Conservation (phyloP, 805 yeast genomes). For the Lipomyces oligophaga region DNA sequence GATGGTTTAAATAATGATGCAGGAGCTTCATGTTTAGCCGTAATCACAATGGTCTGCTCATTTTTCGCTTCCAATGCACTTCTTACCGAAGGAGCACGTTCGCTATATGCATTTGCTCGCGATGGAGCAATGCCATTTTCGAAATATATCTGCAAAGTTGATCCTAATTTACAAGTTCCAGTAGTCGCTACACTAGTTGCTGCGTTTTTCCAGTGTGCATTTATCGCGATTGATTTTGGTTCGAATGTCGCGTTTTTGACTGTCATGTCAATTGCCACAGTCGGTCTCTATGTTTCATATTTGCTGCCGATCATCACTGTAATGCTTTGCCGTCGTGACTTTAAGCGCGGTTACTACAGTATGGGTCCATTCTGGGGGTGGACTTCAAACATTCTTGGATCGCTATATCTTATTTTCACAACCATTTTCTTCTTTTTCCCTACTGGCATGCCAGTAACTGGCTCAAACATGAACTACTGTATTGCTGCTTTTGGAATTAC, state of each 20-base stretch:
- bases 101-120: conserved; percentile 62
- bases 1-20: conserved; percentile 29
- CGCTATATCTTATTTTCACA: conserved; percentile 28
- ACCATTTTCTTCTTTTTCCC: conserved; percentile 35
- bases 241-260: conserved; percentile 28
- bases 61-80: conserved; percentile 24
- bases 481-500: conserved; percentile 33
- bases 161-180: conserved; percentile 55
- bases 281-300: conserved; percentile 31
- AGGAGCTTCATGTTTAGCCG: conserved; percentile 27
- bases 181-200: conserved; percentile 46
- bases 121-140: conserved; percentile 65
- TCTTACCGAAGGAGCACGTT: conserved; percentile 50
- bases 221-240: conserved; percentile 30
- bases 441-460: conserved; percentile 33
- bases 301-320: conserved; percentile 24
- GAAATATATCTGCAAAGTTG: conserved; percentile 47
- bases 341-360: conserved; percentile 25
- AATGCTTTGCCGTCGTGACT: conserved; percentile 23
- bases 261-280: conserved; percentile 29
- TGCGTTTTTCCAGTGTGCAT: conserved; percentile 23
- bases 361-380: conserved; percentile 24
- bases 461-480: conserved; percentile 33
- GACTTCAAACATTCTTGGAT: conserved; percentile 25
- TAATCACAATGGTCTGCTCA: conserved; percentile 25